Conservation (phyloP, 345 rosid genomes). For the Lepidium aucheri region DNA sequence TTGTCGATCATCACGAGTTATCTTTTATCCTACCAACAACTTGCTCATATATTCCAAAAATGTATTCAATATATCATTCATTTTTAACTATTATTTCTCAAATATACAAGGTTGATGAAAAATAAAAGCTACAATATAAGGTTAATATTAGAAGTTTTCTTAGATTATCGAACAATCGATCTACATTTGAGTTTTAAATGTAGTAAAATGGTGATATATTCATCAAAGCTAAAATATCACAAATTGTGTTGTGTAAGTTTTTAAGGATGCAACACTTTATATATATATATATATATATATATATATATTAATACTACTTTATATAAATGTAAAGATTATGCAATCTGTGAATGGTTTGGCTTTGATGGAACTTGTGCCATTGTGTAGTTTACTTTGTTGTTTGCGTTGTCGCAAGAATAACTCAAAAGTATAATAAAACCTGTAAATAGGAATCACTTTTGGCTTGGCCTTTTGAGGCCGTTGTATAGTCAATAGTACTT, state of each 20-base stretch:
- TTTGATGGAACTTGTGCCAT: background rate
- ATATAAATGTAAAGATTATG: no score
- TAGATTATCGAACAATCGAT: background rate
- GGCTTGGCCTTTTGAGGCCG: constrained; percentile 5
- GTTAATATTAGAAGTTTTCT: background rate
- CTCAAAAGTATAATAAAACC: background rate
- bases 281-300: no score
- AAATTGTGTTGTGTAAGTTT: no score
- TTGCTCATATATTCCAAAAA: background rate
- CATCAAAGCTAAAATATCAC: no score
- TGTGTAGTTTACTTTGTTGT: background rate
- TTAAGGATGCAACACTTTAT: no score
- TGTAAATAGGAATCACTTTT: background rate
- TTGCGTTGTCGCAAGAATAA: background rate
- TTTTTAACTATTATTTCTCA: background rate
- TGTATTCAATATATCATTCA: background rate
- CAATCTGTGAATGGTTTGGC: background rate
- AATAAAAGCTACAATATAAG: background rate
- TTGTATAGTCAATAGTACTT: constrained; percentile 9
- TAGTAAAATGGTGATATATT: no score
- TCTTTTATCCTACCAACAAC: background rate
- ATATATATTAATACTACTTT: no score
- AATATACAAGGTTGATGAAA: no score
- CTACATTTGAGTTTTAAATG: background rate
- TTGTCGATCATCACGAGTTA: background rate